These are phyloP conservation scores for Aspergillus indologenus DNA, from an alignment of 495 filamentous ascomycete genomes.

Conservation along the genomic window DNA sequence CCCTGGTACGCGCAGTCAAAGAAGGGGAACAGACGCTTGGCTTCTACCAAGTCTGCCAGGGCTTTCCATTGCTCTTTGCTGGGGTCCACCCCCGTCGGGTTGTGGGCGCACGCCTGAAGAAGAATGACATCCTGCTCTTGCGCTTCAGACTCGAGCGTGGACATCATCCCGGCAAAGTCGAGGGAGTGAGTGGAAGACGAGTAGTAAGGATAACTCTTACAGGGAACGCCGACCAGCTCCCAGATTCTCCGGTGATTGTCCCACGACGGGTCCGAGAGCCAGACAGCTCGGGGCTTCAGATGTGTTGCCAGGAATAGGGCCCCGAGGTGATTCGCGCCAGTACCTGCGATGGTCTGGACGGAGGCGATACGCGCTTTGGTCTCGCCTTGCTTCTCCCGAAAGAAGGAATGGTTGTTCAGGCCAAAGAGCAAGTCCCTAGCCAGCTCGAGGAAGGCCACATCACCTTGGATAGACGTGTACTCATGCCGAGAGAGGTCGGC, in stretches of 20 bases:
- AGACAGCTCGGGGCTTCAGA: conserved; percentile 22
- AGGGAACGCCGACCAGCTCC: conserved; percentile 13
- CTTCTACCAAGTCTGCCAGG: conserved; percentile 47
- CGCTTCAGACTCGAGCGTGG: conserved; percentile 36
- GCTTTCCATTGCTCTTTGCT: conserved; percentile 52
- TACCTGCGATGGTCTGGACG: conserved; percentile 77
- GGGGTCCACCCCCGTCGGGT: conserved; percentile 56
- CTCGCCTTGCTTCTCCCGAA: neutral
- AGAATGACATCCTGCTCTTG: conserved; percentile 44
- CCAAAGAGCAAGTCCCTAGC: neutral
- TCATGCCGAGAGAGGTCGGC: neutral
- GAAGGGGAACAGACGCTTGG: conserved; percentile 51
- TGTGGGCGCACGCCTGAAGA: conserved; percentile 56
- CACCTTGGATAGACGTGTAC: neutral
- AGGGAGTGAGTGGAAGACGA: conserved; percentile 13
- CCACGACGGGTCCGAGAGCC: conserved; percentile 32
- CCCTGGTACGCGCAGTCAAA: conserved; percentile 59
- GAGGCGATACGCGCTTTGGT: conserved; percentile 14
- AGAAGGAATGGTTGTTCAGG: neutral
- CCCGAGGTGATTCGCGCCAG: conserved; percentile 76
- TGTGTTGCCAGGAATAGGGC: conserved; percentile 63
- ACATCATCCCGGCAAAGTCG: conserved; percentile 24
- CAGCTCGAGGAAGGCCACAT: neutral
- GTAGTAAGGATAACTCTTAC: conserved; percentile 35
- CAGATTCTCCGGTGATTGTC: conserved; percentile 32